Evolutionary conservation across 768 basidiomycete species (phyloP).

Genomic region (Kwoniella sp.): DNA sequence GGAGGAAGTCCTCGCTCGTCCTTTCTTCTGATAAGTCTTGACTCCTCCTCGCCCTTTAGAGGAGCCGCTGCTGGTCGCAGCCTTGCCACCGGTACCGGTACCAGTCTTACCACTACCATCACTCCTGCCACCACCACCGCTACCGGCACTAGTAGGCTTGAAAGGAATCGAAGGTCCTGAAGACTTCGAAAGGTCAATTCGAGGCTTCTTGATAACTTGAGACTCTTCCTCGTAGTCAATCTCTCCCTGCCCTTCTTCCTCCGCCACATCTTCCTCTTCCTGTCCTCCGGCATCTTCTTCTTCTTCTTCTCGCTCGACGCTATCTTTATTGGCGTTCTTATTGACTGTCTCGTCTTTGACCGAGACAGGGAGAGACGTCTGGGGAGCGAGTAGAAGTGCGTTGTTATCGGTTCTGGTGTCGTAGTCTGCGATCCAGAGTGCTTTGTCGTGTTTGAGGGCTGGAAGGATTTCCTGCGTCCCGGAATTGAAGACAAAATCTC

Average conservation of each 20-base stretch:
- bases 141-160: background rate
- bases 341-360: background rate
- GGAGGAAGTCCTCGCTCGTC: background rate
- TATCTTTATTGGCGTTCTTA: background rate
- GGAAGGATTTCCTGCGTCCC: conserved; percentile 25
- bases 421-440: background rate
- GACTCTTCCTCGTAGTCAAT: conserved; percentile 13
- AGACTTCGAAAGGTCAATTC: background rate
- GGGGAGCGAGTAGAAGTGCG: background rate
- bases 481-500: background rate
- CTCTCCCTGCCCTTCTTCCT: conserved; percentile 1
- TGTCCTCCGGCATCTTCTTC: background rate
- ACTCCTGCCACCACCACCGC: too few relatives aligned
- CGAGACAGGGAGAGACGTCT: background rate
- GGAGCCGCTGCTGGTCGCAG: background rate
- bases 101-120: too few relatives aligned
- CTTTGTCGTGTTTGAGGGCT: conserved; percentile 24
- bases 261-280: background rate
- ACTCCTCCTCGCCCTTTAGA: background rate
- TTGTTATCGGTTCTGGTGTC: background rate
- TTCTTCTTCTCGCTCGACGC: background rate
- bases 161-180: too few relatives aligned
- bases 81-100: background rate
- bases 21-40: background rate
- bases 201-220: conserved; percentile 7